Percentiles rank a stretch among this genome's conserved stretches.
phyloP scores from a whole-genome alignment of 208 protist species.

The Crithidia brevicula region DNA sequence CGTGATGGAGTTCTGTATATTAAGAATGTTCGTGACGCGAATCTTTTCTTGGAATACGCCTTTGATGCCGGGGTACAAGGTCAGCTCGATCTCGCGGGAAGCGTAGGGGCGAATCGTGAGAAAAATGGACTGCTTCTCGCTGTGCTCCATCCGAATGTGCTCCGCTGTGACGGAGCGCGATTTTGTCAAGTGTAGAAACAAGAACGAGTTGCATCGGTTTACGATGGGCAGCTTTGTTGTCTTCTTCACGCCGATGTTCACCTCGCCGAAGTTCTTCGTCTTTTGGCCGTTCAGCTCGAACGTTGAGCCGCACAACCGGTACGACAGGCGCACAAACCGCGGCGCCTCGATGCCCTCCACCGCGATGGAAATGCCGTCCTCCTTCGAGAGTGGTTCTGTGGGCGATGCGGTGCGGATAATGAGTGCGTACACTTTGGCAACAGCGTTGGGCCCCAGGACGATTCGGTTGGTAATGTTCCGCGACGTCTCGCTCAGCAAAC shows the following conservation, averaged over 20 bases:
- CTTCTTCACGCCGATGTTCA: constrained; percentile 86
- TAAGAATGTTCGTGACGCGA: constrained; percentile 69
- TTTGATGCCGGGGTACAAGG: constrained; percentile 85
- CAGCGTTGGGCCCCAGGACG: constrained; percentile 43
- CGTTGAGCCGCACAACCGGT: constrained; percentile 63
- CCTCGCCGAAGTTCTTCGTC: constrained; percentile 89
- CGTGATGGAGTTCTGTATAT: constrained; percentile 62
- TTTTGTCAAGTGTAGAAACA: constrained; percentile 75
- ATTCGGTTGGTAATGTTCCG: constrained; percentile 37
- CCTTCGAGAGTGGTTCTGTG: constrained; percentile 73
- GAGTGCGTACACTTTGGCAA: constrained; percentile 59
- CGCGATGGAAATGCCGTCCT: constrained; percentile 78
- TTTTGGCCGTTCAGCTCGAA: constrained; percentile 84
- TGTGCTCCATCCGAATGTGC: constrained; percentile 84
- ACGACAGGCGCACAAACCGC: constrained; percentile 86
- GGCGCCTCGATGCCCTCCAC: constrained; percentile 73
- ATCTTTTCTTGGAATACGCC: constrained; percentile 83
- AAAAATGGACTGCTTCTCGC: constrained; percentile 70
- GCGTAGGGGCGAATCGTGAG: constrained; percentile 77
- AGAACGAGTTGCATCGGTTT: constrained; percentile 78
- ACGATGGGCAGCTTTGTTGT: constrained; percentile 80
- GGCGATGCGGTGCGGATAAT: constrained; percentile 56
- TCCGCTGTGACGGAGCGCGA: constrained; percentile 84
- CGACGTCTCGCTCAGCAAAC: constrained; percentile 39
- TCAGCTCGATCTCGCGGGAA: constrained; percentile 81